phyloP scores from a whole-genome alignment of 768 basidiomycete genomes.

The Nidularia pulvinata region DNA sequence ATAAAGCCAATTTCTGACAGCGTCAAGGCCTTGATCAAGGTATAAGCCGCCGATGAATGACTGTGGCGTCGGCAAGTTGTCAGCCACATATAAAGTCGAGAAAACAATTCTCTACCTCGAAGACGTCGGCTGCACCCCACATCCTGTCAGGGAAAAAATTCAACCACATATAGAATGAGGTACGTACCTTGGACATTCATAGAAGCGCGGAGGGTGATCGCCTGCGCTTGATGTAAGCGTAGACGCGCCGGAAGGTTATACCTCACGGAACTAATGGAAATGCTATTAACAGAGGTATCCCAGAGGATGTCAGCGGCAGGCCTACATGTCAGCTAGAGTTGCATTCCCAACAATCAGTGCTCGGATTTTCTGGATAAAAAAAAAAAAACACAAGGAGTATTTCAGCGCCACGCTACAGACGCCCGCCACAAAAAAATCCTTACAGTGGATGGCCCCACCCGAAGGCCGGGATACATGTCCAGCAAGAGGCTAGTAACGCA shows the following conservation, averaged over 20 bases:
- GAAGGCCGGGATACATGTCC: slow-evolving; percentile 65
- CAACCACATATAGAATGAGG: neutral
- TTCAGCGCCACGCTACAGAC: too few species aligned
- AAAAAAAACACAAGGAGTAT: slow-evolving; percentile 1
- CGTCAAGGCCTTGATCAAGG: slow-evolving; percentile 63
- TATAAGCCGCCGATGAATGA: slow-evolving; percentile 82
- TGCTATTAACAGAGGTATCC: neutral
- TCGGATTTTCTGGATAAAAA: slow-evolving; percentile 65
- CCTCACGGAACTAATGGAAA: slow-evolving; percentile 47
- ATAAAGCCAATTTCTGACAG: slow-evolving; percentile 58
- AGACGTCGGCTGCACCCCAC: slow-evolving; percentile 60
- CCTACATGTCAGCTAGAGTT: slow-evolving; percentile 72
- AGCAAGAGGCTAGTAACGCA: slow-evolving; percentile 65
- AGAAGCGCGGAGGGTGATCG: slow-evolving; percentile 69
- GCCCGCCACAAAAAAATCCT: slow-evolving; percentile 14
- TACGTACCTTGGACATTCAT: slow-evolving; percentile 66
- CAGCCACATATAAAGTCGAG: too few species aligned
- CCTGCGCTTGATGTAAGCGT: slow-evolving; percentile 70
- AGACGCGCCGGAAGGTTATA: slow-evolving; percentile 67
- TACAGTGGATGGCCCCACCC: slow-evolving; percentile 80
- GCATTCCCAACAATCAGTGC: slow-evolving; percentile 74
- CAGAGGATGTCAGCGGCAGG: neutral
- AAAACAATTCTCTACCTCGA: slow-evolving; percentile 50
- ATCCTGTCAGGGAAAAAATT: too few species aligned
- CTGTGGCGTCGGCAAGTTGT: slow-evolving; percentile 29